These are phyloP conservation scores for Aspergillus sp. DNA, from an alignment of 2,329 filamentous ascomycete species.

Conservation along the genomic window DNA sequence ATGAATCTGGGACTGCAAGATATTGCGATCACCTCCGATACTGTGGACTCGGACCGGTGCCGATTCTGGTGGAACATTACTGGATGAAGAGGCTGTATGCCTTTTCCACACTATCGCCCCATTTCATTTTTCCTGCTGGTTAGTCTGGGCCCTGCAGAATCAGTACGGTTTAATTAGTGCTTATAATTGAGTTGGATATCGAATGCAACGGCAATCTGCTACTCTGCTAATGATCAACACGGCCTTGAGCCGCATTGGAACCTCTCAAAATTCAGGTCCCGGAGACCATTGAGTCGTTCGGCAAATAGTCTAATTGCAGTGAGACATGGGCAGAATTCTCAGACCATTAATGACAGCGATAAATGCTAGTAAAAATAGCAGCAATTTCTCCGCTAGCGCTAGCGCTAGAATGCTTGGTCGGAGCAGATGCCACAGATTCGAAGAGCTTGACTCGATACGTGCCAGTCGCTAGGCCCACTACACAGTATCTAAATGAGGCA, in stretches of 20 bases:
- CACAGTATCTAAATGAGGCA: background rate
- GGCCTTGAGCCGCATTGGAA: background rate
- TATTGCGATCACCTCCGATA: background rate
- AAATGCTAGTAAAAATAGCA: background rate
- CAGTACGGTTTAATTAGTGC: background rate
- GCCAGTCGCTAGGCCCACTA: background rate
- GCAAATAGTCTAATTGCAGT: background rate
- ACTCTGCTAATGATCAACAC: background rate
- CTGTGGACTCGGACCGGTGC: background rate
- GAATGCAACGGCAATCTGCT: background rate
- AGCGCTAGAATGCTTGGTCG: background rate
- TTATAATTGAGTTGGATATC: too few relatives aligned
- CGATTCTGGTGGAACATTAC: constrained; percentile 1
- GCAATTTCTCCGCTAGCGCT: background rate
- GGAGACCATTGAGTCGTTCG: background rate
- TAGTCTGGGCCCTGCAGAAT: background rate
- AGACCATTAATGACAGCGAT: background rate
- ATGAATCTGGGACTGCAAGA: background rate
- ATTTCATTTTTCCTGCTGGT: background rate
- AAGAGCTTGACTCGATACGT: background rate
- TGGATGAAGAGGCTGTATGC: background rate
- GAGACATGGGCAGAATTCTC: background rate
- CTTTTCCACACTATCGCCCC: background rate
- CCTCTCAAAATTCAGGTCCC: background rate
- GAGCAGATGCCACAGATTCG: background rate